Evolutionary conservation across 176 grass and related monocot genomes (phyloP).

Genomic region (Metroxylon sagu): DNA sequence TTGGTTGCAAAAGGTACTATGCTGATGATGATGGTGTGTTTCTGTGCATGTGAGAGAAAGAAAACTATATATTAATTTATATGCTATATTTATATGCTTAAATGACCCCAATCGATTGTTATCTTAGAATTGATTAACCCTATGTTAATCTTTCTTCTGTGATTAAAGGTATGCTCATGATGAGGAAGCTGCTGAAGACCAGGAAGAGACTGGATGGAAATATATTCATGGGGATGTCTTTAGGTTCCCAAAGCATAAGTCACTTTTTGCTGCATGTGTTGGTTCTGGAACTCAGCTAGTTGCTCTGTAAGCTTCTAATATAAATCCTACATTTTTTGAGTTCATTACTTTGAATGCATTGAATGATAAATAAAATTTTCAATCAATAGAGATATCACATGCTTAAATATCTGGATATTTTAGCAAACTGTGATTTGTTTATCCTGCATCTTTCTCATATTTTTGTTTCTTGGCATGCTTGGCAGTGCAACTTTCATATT

Average conservation of each 20-base stretch:
- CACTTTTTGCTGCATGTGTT: slow-evolving; percentile 7
- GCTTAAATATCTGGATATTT: neutral
- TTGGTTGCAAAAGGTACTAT: too few species aligned
- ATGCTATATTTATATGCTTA: neutral
- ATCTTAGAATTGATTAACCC: neutral
- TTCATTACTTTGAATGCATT: neutral
- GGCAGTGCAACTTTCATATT: slow-evolving; percentile 7
- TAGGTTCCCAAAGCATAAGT: slow-evolving; percentile 2
- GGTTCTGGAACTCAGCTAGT: slow-evolving; percentile 7
- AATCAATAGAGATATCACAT: too few species aligned
- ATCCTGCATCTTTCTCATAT: neutral
- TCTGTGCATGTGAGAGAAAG: too few species aligned
- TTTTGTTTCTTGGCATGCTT: neutral
- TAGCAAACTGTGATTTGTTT: neutral
- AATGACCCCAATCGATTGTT: neutral
- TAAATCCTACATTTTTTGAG: neutral
- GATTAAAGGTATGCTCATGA: slow-evolving; percentile 9
- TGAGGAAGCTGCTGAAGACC: slow-evolving; percentile 11
- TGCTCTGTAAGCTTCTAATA: slow-evolving; percentile 9
- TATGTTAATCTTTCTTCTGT: neutral
- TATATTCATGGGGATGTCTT: slow-evolving; percentile 14
- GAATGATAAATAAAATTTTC: too few species aligned
- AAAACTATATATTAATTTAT: neutral
- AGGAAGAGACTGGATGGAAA: slow-evolving; percentile 13
- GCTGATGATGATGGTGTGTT: too few species aligned